Evolutionary conservation across 2,329 filamentous ascomycete genomes (phyloP), one percentile per base, ranked within the genome.

Genomic region (Clonostachys solani): DNA sequence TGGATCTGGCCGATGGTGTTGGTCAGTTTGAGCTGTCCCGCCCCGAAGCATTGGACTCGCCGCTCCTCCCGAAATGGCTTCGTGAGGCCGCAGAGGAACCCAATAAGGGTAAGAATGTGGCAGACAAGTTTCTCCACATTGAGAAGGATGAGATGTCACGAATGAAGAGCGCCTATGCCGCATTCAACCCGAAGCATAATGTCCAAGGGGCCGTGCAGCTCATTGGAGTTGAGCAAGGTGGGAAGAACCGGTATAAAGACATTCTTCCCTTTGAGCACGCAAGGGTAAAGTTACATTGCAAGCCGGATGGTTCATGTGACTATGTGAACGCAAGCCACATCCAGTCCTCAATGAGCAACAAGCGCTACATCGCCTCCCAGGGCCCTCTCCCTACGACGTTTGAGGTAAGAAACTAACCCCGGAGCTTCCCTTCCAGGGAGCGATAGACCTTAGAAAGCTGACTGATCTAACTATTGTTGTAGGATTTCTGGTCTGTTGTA

Each of bases 401-500:
- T 60, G 85, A 89, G 64, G 89, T 92, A 72, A 74, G 84, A 33
- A 2, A 29, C 23, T 29, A 29, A 29, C 3, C 23, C 10, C 4
- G 9, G 12, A 29, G 23, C 29, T 34, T 34, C n/a, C 29, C 23
- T 19, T 29, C 23, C 8, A 29, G 3, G 19, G 8, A 17, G 36
- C 17, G 12, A 13, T 15, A 18, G 33, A 19, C 16, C 6, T 2
- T 5, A 40, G 8, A 17, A 23, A 4, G 17, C 60, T 70, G 54
- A 72, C 59, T 19, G 42, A 4, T 8, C 4, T 3, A 29, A 10
- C 9, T 44, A 36, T 44, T 42, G 8, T 33, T 44, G 4, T 55
- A 94, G 89, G 94, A 99, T 65, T 99, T 99, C 62, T 99, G 94
- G 94, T 92, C 90, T 50, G 87, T 96, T 12, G 78, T 97, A 33